phyloP scores from a whole-genome alignment of 805 yeast species.

The Candida vaughaniae region DNA sequence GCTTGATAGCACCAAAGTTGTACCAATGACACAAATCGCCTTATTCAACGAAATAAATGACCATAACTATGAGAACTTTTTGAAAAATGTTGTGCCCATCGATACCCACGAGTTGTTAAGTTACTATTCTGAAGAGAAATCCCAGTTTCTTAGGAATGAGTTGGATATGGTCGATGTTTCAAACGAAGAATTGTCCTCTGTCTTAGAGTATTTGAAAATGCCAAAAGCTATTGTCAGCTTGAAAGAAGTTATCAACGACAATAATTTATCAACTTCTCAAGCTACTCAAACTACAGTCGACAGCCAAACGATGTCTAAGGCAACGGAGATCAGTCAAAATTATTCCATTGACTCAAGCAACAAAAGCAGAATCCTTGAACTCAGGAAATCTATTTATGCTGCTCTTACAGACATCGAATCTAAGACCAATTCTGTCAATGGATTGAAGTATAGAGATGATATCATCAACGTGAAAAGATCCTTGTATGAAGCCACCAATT shows the following conservation, averaged over 20 bases:
- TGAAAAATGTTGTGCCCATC: slow-evolving; percentile 79
- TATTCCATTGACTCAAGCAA: slow-evolving; percentile 36
- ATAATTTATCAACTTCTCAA: slow-evolving; percentile 1
- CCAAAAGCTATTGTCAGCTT: slow-evolving; percentile 64
- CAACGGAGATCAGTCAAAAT: slow-evolving; percentile 23
- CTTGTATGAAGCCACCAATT: slow-evolving; percentile 56
- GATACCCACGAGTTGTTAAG: slow-evolving; percentile 85
- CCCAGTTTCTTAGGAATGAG: slow-evolving; percentile 69
- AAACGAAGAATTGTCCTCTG: slow-evolving; percentile 73
- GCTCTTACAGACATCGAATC: slow-evolving; percentile 36
- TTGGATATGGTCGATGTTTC: slow-evolving; percentile 75
- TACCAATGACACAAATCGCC: slow-evolving; percentile 48
- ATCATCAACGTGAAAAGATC: slow-evolving; percentile 57
- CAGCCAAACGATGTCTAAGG: slow-evolving; percentile 10
- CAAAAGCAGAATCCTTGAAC: slow-evolving; percentile 23
- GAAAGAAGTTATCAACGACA: slow-evolving; percentile 34
- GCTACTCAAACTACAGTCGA: slow-evolving; percentile 1
- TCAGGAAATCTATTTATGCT: slow-evolving; percentile 37
- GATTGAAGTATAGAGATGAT: slow-evolving; percentile 45
- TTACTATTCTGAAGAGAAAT: slow-evolving; percentile 85
- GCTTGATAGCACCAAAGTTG: slow-evolving; percentile 64
- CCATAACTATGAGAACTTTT: slow-evolving; percentile 50
- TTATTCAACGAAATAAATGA: slow-evolving; percentile 44
- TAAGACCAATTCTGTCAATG: not conserved
- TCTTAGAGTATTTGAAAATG: slow-evolving; percentile 74